phyloP scores from a whole-genome alignment of 2,329 filamentous ascomycete species.

The Diaporthe nobilis region DNA sequence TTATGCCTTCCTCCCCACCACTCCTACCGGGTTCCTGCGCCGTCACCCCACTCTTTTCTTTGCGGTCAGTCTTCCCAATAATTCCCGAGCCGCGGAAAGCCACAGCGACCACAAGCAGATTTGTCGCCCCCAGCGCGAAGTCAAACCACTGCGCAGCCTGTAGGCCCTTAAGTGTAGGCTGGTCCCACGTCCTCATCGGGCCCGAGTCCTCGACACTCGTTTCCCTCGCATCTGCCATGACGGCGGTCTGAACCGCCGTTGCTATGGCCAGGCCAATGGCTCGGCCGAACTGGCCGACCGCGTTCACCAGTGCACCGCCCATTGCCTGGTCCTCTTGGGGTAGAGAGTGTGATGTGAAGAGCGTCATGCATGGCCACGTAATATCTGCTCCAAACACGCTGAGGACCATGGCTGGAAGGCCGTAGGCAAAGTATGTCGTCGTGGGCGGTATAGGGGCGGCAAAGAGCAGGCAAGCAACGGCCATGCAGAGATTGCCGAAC shows the following conservation, averaged over 20 bases:
- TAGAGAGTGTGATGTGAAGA: slow-evolving; percentile 75
- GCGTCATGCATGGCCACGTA: slow-evolving; percentile 74
- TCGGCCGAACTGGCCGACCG: slow-evolving; percentile 75
- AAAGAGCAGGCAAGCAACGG: slow-evolving; percentile 71
- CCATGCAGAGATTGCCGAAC: slow-evolving; percentile 69
- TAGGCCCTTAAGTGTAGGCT: slow-evolving; percentile 62
- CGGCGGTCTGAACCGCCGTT: slow-evolving; percentile 74
- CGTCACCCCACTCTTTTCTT: background rate
- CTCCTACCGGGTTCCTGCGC: slow-evolving; percentile 12
- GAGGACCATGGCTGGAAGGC: slow-evolving; percentile 76
- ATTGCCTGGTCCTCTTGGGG: slow-evolving; percentile 76
- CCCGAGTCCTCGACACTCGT: slow-evolving; percentile 61
- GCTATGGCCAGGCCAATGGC: slow-evolving; percentile 76
- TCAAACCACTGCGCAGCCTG: slow-evolving; percentile 67
- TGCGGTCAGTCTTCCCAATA: slow-evolving; percentile 58
- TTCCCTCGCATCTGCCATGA: slow-evolving; percentile 65
- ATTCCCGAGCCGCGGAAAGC: slow-evolving; percentile 68
- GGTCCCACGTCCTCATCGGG: slow-evolving; percentile 58
- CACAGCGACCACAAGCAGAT: slow-evolving; percentile 59
- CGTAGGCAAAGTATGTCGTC: slow-evolving; percentile 78
- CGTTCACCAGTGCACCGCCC: slow-evolving; percentile 77
- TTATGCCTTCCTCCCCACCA: slow-evolving; percentile 22
- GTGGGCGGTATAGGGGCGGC: slow-evolving; percentile 72
- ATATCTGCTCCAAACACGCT: slow-evolving; percentile 77
- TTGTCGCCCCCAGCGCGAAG: slow-evolving; percentile 61